Evolutionary conservation across 345 rosid species (phyloP), one percentile per base, ranked within the genome.

Genomic region (Hirschfeldia incana): DNA sequence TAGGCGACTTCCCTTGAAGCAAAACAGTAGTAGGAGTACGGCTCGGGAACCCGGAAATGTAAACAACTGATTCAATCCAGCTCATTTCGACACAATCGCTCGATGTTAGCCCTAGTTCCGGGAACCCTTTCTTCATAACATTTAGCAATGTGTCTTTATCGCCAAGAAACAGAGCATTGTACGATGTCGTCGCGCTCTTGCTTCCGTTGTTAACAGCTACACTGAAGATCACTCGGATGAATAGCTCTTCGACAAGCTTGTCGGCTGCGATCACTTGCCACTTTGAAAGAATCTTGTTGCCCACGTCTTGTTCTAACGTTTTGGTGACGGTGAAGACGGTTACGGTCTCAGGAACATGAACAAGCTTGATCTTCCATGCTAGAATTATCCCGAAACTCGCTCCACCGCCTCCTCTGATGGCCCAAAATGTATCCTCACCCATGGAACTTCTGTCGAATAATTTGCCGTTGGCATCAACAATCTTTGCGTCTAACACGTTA

Each of bases 341-440:
- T 2, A 90, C 84, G 2, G 78, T 85, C n/a, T 74, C 36, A 3
- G 93, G 95, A 11, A 91, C 88, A 3, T 83, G 87, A 71, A 91
- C 93, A 28, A 89, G 70, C 58, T 84, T 85, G 29, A 91, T 21
- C 62, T 91, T 89, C 91, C 90, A 91, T 2, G 84, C 60, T 21
- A 87, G 83, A 9, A 91, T 84, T 6, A 90, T 51, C 0, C 95
- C 95, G 13, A 89, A 90, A 81, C 89, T 87, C 0, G 76, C 92
- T 28, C 92, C 92, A 32, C 85, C 95, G 1, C 91, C 91, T 9
- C 95, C 95, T 64, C 88, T 71, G 12, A 90, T 85, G 0, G 92
- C 95, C 92, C 92, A 87, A 67, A 89, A 90, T 0, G 79, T 70
- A 72, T 90, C 94, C 59, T 90, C 89, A 0, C 95, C 89, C 91